phyloP scores from a whole-genome alignment of 192 early-diverging fungal species.

The Backusella australiensis region DNA sequence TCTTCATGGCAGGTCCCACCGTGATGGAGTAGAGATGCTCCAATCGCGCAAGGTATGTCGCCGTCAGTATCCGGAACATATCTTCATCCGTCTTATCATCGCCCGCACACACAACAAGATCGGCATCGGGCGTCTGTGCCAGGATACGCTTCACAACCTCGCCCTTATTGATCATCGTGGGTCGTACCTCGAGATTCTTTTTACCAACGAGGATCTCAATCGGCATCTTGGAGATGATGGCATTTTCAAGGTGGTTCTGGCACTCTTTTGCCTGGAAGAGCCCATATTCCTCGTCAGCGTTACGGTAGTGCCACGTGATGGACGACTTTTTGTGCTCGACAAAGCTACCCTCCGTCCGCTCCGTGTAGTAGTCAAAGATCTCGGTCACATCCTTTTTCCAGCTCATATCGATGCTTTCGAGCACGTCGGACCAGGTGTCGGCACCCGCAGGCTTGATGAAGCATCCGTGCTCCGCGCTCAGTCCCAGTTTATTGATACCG shows the following conservation, averaged over 20 bases:
- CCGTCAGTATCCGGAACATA: slow-evolving; percentile 72
- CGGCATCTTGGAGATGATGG: slow-evolving; percentile 75
- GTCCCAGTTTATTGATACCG: slow-evolving; percentile 61
- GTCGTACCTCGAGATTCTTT: slow-evolving; percentile 86
- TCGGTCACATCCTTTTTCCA: slow-evolving; percentile 85
- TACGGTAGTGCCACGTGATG: slow-evolving; percentile 89
- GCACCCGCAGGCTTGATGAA: slow-evolving; percentile 71
- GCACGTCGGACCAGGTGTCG: slow-evolving; percentile 56
- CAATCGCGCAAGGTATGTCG: background rate
- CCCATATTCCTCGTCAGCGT: slow-evolving; percentile 82
- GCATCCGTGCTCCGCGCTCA: slow-evolving; percentile 85
- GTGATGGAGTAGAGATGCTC: slow-evolving; percentile 68
- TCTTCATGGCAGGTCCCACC: slow-evolving; percentile 85
- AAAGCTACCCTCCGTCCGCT: slow-evolving; percentile 81
- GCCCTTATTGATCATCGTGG: slow-evolving; percentile 83
- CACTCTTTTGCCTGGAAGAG: slow-evolving; percentile 90
- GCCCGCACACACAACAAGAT: slow-evolving; percentile 83
- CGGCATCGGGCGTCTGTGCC: slow-evolving; percentile 48
- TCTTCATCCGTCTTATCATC: slow-evolving; percentile 93
- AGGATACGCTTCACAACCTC: slow-evolving; percentile 81
- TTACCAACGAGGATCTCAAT: slow-evolving; percentile 88
- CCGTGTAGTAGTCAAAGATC: slow-evolving; percentile 85
- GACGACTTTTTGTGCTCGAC: slow-evolving; percentile 84
- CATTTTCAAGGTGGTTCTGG: slow-evolving; percentile 80
- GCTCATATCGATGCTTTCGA: slow-evolving; percentile 59